phyloP scores from a whole-genome alignment of 257 asterid species.

The Nicotiana undulata region DNA sequence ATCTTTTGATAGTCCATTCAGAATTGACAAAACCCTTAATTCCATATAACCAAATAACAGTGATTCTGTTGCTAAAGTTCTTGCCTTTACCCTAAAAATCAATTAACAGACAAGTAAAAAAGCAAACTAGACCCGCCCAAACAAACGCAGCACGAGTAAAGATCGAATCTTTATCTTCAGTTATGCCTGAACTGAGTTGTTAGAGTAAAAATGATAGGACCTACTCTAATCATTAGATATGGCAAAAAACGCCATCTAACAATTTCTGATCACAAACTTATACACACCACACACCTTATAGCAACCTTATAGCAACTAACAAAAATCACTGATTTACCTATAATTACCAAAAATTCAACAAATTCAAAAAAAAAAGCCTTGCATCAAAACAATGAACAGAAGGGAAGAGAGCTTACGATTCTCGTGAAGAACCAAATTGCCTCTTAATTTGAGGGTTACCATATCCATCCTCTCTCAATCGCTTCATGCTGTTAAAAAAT shows the following conservation, averaged over 20 bases:
- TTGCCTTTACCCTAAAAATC: conserved; percentile 3
- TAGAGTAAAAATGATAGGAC: neutral
- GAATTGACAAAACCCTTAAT: conserved; percentile 6
- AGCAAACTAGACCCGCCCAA: neutral
- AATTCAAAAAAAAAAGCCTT: conserved; percentile 6
- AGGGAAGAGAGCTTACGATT: conserved; percentile 55
- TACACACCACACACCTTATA: neutral
- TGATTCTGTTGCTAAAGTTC: neutral
- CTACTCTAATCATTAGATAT: neutral
- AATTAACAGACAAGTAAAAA: conserved; percentile 6
- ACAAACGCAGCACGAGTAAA: conserved; percentile 14
- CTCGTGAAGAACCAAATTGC: conserved; percentile 69
- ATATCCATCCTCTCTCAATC: conserved; percentile 66
- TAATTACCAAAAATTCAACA: conserved; percentile 7
- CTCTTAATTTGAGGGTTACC: conserved; percentile 72
- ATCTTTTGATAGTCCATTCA: conserved; percentile 10
- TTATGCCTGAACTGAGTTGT: neutral
- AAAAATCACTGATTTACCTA: conserved; percentile 29
- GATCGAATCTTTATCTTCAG: conserved; percentile 28
- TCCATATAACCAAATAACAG: neutral
- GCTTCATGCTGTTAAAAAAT: conserved; percentile 65
- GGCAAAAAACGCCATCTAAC: conserved; percentile 7
- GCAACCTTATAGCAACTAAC: conserved; percentile 5
- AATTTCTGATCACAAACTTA: conserved; percentile 22
- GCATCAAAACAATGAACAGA: neutral